These are phyloP conservation scores for Nyssa sinensis DNA, from an alignment of 148 eudicot genomes.

Conservation along the genomic window DNA sequence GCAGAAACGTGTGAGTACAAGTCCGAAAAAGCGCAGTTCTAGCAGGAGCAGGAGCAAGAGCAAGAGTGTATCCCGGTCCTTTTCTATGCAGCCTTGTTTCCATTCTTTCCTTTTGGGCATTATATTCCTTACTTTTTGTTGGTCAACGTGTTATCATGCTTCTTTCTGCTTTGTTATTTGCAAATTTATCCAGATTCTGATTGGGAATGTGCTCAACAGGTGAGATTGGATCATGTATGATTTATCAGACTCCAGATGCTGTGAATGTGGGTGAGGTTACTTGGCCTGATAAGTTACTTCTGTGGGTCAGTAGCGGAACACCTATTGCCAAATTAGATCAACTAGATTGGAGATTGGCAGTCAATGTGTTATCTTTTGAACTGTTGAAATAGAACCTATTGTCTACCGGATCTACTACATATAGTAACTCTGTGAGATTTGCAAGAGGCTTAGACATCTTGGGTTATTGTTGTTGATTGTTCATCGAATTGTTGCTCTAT, in stretches of 20 bases:
- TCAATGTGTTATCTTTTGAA: background rate
- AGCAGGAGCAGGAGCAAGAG: slow-evolving; percentile 37
- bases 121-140: background rate
- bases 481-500: background rate
- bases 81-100: background rate
- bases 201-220: slow-evolving; percentile 2
- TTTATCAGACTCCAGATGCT: background rate
- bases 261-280: background rate
- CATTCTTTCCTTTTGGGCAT: background rate
- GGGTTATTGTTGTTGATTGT: background rate
- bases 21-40: slow-evolving; percentile 43
- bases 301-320: background rate
- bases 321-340: background rate
- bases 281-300: background rate
- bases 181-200: background rate
- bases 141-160: background rate
- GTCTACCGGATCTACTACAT: background rate
- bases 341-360: slow-evolving; percentile 9
- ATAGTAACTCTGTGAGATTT: background rate
- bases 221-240: background rate
- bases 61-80: slow-evolving; percentile 42
- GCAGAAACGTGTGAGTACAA: slow-evolving; percentile 43
- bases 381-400: background rate
- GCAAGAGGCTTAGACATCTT: background rate
- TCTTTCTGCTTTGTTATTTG: background rate